Evolutionary conservation across 2,329 filamentous ascomycete genomes (phyloP).

Genomic region (Fusarium pininemorale): DNA sequence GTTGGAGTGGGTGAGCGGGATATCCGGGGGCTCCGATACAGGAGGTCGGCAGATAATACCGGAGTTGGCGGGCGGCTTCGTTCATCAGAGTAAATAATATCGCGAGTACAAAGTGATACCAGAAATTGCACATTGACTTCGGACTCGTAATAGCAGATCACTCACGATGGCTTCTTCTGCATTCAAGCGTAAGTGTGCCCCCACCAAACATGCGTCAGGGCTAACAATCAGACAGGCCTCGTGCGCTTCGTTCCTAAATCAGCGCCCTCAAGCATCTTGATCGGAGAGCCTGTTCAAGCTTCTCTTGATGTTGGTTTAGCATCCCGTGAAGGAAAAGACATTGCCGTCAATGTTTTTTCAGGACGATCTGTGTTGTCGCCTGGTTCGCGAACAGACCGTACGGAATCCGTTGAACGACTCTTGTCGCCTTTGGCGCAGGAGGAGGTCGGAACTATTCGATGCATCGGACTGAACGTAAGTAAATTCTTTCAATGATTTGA

Average conservation of each 20-base stretch:
- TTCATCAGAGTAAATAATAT: background rate
- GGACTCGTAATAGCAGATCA: too few species aligned
- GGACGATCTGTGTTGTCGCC: background rate
- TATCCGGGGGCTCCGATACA: slow-evolving; percentile 14
- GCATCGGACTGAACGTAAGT: background rate
- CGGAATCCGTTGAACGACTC: background rate
- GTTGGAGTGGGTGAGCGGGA: background rate
- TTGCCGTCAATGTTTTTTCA: background rate
- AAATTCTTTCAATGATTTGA: fast-evolving
- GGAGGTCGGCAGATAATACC: background rate
- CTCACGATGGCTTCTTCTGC: background rate
- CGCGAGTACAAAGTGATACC: background rate
- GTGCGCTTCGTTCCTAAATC: slow-evolving; percentile 14
- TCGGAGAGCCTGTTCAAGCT: background rate
- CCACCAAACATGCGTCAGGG: fast-evolving
- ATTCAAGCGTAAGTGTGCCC: background rate
- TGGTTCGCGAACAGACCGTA: background rate
- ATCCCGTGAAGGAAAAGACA: background rate
- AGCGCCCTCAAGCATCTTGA: background rate
- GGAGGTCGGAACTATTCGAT: background rate
- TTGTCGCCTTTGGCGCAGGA: background rate
- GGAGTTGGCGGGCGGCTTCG: background rate
- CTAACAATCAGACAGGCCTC: background rate
- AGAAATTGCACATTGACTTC: fast-evolving
- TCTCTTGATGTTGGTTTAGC: background rate